phyloP scores from a whole-genome alignment of 768 basidiomycete genomes.

The Tulasnella sp. region DNA sequence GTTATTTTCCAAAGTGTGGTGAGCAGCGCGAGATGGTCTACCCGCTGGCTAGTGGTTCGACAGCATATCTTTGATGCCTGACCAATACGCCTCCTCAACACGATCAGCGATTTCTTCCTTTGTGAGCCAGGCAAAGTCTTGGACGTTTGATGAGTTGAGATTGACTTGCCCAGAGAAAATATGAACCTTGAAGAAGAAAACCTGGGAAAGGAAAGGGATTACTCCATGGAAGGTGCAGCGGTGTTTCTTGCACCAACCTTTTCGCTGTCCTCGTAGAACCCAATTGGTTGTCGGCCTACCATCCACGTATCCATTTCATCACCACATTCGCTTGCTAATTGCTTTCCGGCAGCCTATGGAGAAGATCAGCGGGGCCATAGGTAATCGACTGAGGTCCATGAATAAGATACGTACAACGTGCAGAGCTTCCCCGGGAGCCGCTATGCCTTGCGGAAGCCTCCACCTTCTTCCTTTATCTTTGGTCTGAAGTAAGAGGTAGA shows the following conservation, averaged over 20 bases:
- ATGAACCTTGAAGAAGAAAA: constrained; percentile 92
- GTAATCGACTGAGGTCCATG: background rate
- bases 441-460: constrained; percentile 65
- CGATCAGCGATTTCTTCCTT: constrained; percentile 73
- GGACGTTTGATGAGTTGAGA: constrained; percentile 39
- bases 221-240: background rate
- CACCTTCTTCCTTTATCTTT: constrained; percentile 42
- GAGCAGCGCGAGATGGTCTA: too few relatives aligned
- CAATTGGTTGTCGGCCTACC: constrained; percentile 81
- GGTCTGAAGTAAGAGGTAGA: constrained; percentile 70
- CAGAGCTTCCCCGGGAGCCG: constrained; percentile 53
- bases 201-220: constrained; percentile 33
- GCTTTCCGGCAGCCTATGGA: constrained; percentile 56
- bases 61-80: constrained; percentile 63
- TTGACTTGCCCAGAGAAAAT: constrained; percentile 78
- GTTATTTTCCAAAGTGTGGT: too few relatives aligned
- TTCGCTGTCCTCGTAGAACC: constrained; percentile 44
- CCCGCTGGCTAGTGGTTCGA: constrained; percentile 39
- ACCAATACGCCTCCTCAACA: constrained; percentile 64
- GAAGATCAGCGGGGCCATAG: constrained; percentile 12
- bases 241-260: constrained; percentile 1
- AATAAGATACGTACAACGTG: constrained; percentile 47
- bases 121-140: constrained; percentile 88
- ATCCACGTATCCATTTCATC: constrained; percentile 85
- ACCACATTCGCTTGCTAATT: constrained; percentile 61